Conservation (phyloP, 345 rosid species). For the Salix purpurea region DNA sequence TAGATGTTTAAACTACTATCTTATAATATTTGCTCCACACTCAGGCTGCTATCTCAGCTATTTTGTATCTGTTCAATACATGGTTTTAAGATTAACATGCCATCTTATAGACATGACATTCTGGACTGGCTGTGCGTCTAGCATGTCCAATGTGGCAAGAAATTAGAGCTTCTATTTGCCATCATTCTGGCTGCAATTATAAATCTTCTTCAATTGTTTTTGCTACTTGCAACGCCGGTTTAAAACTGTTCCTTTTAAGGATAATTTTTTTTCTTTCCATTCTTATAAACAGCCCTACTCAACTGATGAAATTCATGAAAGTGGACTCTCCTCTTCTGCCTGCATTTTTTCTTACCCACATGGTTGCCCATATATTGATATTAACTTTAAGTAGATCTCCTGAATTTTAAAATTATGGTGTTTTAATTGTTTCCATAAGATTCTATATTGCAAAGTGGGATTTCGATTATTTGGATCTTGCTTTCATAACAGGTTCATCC, state of each 20-base stretch:
- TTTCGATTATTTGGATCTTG: background rate
- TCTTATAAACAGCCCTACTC: background rate
- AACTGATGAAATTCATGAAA: background rate
- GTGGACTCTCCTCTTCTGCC: background rate
- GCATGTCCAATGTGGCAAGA: background rate
- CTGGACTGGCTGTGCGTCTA: background rate
- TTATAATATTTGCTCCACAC: background rate
- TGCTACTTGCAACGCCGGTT: background rate
- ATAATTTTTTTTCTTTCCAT: too few relatives aligned
- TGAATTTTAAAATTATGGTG: background rate
- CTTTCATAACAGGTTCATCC: slow-evolving; percentile 50
- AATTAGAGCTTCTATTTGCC: background rate
- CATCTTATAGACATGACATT: background rate
- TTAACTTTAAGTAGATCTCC: background rate
- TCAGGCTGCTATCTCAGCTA: background rate
- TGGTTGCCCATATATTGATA: background rate
- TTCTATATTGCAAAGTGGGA: background rate
- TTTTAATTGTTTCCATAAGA: background rate
- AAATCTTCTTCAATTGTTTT: background rate
- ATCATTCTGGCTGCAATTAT: background rate
- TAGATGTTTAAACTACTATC: background rate
- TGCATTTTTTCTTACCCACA: background rate
- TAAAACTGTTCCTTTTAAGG: background rate
- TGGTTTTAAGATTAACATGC: background rate
- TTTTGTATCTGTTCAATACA: background rate